Evolutionary conservation across 129 eudicot species (phyloP).

Genomic region (Flaveria linearis): DNA sequence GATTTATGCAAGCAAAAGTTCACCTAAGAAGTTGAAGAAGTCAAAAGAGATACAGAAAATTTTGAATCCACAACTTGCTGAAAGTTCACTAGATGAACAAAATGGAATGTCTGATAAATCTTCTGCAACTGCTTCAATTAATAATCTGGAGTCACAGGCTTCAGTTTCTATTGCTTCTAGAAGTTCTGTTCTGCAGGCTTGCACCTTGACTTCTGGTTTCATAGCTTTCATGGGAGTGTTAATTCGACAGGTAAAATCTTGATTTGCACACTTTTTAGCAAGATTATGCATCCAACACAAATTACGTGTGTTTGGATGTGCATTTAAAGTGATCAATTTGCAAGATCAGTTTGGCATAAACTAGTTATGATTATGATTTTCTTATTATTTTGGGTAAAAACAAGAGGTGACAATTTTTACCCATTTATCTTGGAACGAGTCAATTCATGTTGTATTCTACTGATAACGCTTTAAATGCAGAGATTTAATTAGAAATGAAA

Average conservation of each 20-base stretch:
- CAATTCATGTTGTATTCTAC: neutral
- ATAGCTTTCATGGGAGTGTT: constrained; percentile 62
- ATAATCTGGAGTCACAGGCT: constrained; percentile 38
- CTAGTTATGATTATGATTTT: neutral
- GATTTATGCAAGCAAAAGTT: constrained; percentile 57
- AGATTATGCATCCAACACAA: constrained; percentile 13
- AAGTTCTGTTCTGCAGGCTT: constrained; percentile 77
- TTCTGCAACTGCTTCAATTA: constrained; percentile 34
- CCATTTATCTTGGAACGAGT: neutral
- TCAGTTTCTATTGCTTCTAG: constrained; percentile 57
- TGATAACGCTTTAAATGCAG: neutral
- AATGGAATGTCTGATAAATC: constrained; percentile 22
- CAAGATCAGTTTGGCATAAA: neutral
- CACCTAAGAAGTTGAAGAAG: constrained; percentile 51
- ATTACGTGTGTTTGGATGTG: constrained; percentile 10
- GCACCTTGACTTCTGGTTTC: constrained; percentile 67
- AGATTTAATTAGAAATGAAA: neutral
- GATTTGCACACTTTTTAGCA: neutral
- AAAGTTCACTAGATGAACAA: constrained; percentile 34
- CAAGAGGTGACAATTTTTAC: constrained; percentile 9
- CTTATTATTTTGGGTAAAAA: neutral
- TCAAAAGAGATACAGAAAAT: constrained; percentile 32
- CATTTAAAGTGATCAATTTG: constrained; percentile 1
- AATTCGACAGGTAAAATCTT: constrained; percentile 70
- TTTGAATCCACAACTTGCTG: constrained; percentile 33